Conservation (phyloP, 768 basidiomycete species). For the Xerocomellus chrysenteron region DNA sequence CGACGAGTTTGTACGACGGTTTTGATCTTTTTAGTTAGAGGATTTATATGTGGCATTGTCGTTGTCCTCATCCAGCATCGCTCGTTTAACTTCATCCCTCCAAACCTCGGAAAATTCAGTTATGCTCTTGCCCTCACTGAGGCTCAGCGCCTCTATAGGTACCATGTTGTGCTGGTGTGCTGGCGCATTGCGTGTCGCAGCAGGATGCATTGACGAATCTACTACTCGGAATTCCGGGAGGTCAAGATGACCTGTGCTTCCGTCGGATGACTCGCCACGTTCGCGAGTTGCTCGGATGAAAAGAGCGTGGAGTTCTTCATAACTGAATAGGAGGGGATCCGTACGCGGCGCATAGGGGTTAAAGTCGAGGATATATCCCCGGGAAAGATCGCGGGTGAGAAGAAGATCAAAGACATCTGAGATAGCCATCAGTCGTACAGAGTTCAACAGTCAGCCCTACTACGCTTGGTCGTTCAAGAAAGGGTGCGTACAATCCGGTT, state of each 20-base stretch:
- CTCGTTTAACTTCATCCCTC: conserved; percentile 51
- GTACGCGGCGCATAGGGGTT: conserved; percentile 85
- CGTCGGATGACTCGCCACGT: background rate
- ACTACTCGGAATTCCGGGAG: conserved; percentile 61
- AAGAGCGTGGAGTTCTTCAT: conserved; percentile 62
- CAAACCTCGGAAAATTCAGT: conserved; percentile 70
- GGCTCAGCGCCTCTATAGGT: conserved; percentile 80
- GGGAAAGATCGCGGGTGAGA: conserved; percentile 74
- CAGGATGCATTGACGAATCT: conserved; percentile 72
- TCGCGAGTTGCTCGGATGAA: conserved; percentile 16
- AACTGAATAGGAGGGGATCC: conserved; percentile 85
- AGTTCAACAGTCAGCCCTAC: background rate
- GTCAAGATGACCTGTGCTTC: background rate
- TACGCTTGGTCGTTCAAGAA: background rate
- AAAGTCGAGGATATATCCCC: conserved; percentile 86
- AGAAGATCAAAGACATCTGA: conserved; percentile 83
- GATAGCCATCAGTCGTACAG: background rate
- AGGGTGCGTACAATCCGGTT: conserved; percentile 60
- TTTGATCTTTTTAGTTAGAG: background rate
- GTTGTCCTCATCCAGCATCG: conserved; percentile 21
- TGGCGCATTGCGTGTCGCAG: conserved; percentile 65
- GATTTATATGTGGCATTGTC: background rate
- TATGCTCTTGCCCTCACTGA: conserved; percentile 73
- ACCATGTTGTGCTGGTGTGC: conserved; percentile 85
- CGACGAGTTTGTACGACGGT: background rate